phyloP scores from a whole-genome alignment of 805 yeast genomes.

The Grigorovia transvaalensis region DNA sequence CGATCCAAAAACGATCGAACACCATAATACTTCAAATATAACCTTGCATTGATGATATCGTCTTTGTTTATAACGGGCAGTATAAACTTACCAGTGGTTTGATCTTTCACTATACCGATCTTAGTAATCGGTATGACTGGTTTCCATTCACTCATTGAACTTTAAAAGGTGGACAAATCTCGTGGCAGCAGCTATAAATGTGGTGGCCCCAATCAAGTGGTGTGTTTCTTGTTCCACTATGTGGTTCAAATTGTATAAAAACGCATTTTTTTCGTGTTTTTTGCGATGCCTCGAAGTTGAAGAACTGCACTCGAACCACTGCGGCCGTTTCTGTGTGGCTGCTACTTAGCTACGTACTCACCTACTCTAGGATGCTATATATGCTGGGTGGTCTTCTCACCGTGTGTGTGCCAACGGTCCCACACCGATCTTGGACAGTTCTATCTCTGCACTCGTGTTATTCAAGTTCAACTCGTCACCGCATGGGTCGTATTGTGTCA shows the following conservation, averaged over 20 bases:
- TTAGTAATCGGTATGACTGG: conserved; percentile 13
- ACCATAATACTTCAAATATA: conserved; percentile 51
- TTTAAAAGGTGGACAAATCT: neutral
- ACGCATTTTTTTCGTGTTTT: neutral
- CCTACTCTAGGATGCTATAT: neutral
- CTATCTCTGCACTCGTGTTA: conserved; percentile 71
- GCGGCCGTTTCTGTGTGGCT: neutral
- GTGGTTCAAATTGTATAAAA: neutral
- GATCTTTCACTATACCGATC: conserved; percentile 17
- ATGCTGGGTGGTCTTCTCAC: neutral
- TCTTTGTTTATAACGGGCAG: conserved; percentile 34
- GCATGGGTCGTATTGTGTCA: neutral
- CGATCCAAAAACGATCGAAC: conserved; percentile 46
- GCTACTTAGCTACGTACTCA: neutral
- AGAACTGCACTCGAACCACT: neutral
- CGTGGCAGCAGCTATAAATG: neutral
- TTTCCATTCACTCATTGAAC: neutral
- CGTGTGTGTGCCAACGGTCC: conserved; percentile 49
- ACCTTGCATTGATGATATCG: conserved; percentile 38
- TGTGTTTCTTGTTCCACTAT: neutral
- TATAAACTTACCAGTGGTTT: conserved; percentile 23
- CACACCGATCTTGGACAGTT: conserved; percentile 69
- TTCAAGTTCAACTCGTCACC: conserved; percentile 34
- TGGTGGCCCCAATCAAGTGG: neutral
- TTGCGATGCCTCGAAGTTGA: neutral